Evolutionary conservation across 306 rosid genomes (phyloP).

Genomic region (Vicia villosa): DNA sequence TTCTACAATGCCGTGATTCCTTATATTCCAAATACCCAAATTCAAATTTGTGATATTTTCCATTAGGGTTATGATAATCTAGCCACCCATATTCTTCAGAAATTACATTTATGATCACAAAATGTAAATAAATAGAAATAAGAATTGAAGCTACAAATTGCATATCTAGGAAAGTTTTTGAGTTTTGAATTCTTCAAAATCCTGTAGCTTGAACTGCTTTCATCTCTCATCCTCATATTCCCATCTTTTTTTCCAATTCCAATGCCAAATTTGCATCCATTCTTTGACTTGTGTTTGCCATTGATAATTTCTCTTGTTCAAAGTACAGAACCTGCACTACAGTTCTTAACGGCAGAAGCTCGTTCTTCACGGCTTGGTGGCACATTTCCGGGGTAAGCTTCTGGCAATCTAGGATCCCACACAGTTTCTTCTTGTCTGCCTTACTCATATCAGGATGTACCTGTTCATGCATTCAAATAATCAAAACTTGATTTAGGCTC

Average conservation of each 20-base stretch:
- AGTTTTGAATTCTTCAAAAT: too few relatives aligned
- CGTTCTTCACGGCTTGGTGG: constrained; percentile 76
- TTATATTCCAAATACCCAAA: too few relatives aligned
- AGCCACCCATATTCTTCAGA: too few relatives aligned
- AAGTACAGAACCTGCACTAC: constrained; percentile 85
- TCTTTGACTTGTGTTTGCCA: constrained; percentile 42
- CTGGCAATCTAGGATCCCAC: constrained; percentile 82
- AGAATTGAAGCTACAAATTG: too few relatives aligned
- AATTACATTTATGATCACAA: too few relatives aligned
- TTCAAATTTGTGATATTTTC: too few relatives aligned
- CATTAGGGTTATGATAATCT: too few relatives aligned
- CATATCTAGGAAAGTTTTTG: too few relatives aligned
- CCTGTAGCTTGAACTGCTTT: constrained; percentile 46
- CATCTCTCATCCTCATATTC: constrained; percentile 51
- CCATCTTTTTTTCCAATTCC: constrained; percentile 52
- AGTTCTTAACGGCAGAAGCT: constrained; percentile 82
- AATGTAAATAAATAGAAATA: too few relatives aligned
- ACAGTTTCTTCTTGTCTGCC: constrained; percentile 71
- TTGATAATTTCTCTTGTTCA: constrained; percentile 70
- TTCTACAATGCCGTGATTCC: too few relatives aligned
- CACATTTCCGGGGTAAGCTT: constrained; percentile 66
- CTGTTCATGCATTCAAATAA: constrained; percentile 45
- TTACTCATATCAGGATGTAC: constrained; percentile 68
- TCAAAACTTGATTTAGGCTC: not conserved
- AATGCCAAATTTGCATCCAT: constrained; percentile 52